Percentiles rank a stretch among this genome's conserved stretches.
phyloP scores from a whole-genome alignment of 768 basidiomycete species.

The Suillus subaureus region DNA sequence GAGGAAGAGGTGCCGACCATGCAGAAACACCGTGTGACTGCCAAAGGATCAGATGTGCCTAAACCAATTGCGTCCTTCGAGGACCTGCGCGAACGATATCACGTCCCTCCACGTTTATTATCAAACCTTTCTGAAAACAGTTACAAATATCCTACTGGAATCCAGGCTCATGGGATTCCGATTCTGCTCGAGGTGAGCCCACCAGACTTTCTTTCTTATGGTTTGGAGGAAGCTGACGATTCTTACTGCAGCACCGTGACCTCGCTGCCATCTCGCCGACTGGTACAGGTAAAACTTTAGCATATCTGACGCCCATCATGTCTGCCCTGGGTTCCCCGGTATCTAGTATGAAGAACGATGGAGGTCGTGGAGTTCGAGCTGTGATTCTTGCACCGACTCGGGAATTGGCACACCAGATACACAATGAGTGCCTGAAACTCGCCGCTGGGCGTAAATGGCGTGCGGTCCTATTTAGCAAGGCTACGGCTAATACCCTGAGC shows the following conservation, averaged over 20 bases:
- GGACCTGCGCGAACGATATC: constrained; percentile 57
- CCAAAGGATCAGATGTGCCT: constrained; percentile 77
- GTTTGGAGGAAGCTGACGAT: constrained; percentile 10
- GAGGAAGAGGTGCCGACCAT: constrained; percentile 28
- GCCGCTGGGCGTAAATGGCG: constrained; percentile 84
- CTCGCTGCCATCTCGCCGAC: constrained; percentile 95
- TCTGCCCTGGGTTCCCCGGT: constrained; percentile 57
- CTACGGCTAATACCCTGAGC: constrained; percentile 81
- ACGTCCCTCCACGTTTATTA: constrained; percentile 60
- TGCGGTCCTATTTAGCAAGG: constrained; percentile 82
- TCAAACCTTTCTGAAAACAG: constrained; percentile 63
- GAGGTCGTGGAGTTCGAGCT: constrained; percentile 68
- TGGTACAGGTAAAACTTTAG: constrained; percentile 94
- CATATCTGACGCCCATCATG: constrained; percentile 87
- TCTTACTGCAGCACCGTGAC: constrained; percentile 63
- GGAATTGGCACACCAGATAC: constrained; percentile 94
- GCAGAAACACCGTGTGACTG: constrained; percentile 63
- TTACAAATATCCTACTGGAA: constrained; percentile 72
- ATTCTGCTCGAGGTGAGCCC: constrained; percentile 72
- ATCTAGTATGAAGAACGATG: constrained; percentile 45
- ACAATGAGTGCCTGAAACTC: constrained; percentile 85
- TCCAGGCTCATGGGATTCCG: constrained; percentile 80
- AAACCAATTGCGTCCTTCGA: constrained; percentile 58
- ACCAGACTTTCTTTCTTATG: background rate
- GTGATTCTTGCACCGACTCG: constrained; percentile 89